These are phyloP conservation scores for Melastoma candidum DNA, from an alignment of 441 rosid genomes.

Conservation along the genomic window DNA sequence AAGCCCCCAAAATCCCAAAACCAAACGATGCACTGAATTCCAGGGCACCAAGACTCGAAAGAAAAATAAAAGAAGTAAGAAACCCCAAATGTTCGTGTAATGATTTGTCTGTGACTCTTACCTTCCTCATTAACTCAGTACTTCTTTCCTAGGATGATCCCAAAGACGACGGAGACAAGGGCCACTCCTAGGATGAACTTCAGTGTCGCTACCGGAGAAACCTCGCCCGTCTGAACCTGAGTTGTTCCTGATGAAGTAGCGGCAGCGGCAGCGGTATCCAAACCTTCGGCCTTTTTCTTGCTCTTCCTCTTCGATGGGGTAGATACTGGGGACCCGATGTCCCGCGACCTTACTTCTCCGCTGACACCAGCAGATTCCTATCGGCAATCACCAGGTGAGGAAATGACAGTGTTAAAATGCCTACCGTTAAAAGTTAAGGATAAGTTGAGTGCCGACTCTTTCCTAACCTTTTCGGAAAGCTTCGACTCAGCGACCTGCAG, in stretches of 20 bases:
- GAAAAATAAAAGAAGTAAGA: too few relatives aligned
- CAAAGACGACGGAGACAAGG: conserved; percentile 57
- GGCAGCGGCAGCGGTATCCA: conserved; percentile 20
- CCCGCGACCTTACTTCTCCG: conserved; percentile 55
- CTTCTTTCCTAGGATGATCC: conserved; percentile 68
- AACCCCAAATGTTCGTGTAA: too few relatives aligned
- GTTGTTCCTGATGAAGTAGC: conserved; percentile 24
- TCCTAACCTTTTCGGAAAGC: conserved; percentile 44
- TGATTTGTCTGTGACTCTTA: too few relatives aligned
- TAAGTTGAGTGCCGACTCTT: too few relatives aligned
- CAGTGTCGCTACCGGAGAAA: conserved; percentile 32
- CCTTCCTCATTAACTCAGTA: conserved; percentile 27
- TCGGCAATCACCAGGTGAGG: conserved; percentile 3
- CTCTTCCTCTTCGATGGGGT: conserved; percentile 72
- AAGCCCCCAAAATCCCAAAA: too few relatives aligned
- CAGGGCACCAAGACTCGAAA: too few relatives aligned
- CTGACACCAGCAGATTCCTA: conserved; percentile 23
- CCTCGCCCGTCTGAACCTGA: conserved; percentile 23
- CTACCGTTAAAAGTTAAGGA: too few relatives aligned
- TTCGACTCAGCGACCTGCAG: conserved; percentile 47
- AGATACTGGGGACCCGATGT: conserved; percentile 38
- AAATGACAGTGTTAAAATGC: too few relatives aligned
- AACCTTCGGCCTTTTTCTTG: conserved; percentile 61
- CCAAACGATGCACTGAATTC: too few relatives aligned
- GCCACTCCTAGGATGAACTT: conserved; percentile 65